Conservation (phyloP, 139 green algal species). For the Nannochloris sp. region DNA sequence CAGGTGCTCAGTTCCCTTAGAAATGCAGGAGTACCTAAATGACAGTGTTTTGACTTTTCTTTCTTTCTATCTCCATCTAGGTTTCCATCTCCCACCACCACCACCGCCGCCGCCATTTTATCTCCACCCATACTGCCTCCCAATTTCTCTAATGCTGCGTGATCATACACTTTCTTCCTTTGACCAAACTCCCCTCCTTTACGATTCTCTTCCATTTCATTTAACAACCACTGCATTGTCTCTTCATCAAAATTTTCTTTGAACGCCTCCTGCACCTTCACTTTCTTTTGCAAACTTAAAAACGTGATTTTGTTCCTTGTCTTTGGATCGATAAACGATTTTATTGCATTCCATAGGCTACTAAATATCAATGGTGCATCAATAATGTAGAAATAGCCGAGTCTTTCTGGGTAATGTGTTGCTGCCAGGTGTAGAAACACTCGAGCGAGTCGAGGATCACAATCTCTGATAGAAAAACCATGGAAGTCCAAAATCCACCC, state of each 20-base stretch:
- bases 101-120: no score
- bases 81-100: no score
- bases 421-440: conserved; percentile 61
- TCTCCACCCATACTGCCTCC: no score
- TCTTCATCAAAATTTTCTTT: conserved; percentile 38
- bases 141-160: no score
- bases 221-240: conserved; percentile 46
- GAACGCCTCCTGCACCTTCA: conserved; percentile 30
- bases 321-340: conserved; percentile 52
- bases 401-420: conserved; percentile 65
- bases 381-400: conserved; percentile 64
- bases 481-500: conserved; percentile 69
- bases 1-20: no score
- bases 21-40: not conserved
- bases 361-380: conserved; percentile 57
- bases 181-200: no score
- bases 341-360: conserved; percentile 53
- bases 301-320: conserved; percentile 56
- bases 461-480: conserved; percentile 49
- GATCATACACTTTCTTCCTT: no score
- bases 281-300: conserved; percentile 33
- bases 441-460: conserved; percentile 51
- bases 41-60: no score
- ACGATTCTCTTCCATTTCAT: conserved; percentile 9
- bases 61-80: no score